phyloP scores from a whole-genome alignment of 2,329 filamentous ascomycete genomes.

The Hawksworthiomyces lignivorus region DNA sequence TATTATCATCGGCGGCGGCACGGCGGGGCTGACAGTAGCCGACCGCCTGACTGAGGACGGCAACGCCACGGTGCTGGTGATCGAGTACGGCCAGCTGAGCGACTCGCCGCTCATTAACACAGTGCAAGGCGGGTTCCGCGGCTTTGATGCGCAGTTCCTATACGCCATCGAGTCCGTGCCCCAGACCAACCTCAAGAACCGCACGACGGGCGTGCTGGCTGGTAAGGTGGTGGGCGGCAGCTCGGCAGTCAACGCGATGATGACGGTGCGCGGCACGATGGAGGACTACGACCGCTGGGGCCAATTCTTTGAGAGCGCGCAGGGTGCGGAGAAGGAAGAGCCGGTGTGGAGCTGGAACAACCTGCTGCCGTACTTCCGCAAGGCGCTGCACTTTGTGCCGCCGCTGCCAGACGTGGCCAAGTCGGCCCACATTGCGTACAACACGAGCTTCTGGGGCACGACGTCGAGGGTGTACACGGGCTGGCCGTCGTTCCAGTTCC shows the following conservation, averaged over 20 bases:
- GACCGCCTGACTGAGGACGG: slow-evolving; percentile 18
- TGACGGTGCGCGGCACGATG: slow-evolving; percentile 24
- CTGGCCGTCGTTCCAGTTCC: slow-evolving; percentile 30
- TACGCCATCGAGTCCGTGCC: slow-evolving; percentile 23
- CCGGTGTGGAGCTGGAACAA: slow-evolving; percentile 17
- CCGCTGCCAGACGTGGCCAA: slow-evolving; percentile 15
- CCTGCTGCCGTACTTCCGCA: slow-evolving; percentile 25
- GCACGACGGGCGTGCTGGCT: slow-evolving; percentile 16
- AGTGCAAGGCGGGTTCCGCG: slow-evolving; percentile 14
- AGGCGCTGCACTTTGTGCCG: slow-evolving; percentile 17
- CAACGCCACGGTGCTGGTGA: slow-evolving; percentile 15
- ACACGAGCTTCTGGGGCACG: slow-evolving; percentile 28
- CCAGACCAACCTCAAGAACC: slow-evolving; percentile 19
- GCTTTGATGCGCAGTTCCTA: slow-evolving; percentile 15
- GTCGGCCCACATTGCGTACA: slow-evolving; percentile 25
- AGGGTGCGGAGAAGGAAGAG: neutral
- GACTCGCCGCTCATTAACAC: slow-evolving; percentile 16
- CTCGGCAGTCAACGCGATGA: slow-evolving; percentile 29
- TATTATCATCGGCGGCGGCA: slow-evolving; percentile 17
- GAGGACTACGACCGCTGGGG: slow-evolving; percentile 29
- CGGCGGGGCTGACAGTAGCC: slow-evolving; percentile 16
- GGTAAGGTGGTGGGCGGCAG: slow-evolving; percentile 29
- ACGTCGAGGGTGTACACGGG: slow-evolving; percentile 26
- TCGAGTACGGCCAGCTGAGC: slow-evolving; percentile 16
- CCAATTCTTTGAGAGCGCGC: slow-evolving; percentile 18